Base-by-base conservation (phyloP, 352 stramenopile species). In the Blastocystis sp. region DNA sequence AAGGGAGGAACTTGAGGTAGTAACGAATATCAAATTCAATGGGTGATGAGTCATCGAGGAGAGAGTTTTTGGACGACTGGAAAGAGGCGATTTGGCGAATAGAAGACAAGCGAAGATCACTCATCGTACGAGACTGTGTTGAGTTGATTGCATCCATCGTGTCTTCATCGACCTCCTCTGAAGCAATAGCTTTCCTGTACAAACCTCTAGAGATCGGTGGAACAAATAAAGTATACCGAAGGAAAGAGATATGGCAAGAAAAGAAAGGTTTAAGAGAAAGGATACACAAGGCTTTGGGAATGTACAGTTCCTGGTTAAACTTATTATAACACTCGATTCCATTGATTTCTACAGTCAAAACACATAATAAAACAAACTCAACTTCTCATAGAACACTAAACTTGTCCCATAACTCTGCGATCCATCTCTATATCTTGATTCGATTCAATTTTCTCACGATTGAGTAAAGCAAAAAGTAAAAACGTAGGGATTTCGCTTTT, bases 401-500 rank as follows among this genome's bases (percentile, higher is more conserved):
- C 73, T 84, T 3, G 73, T 84, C 15, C 73, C 73, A 45, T 69
- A 84, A 43, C 53, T 84, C 56, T 84, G 73, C 26, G 45, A 66
- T 43, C 73, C 73, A 45, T 84, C 73, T 50, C 73, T 84, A 64
- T 34, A 13, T 54, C 2, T 68, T n/a, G 62, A 66, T 29, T 13
- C 34, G 20, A 47, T 23, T 7, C 53, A 45, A 39, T 6, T 18
- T n/a, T 23, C 13, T 20, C 53, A 84, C 73, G 73, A 84, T 66
- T 84, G 73, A 6, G 73, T 84, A 43, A 84, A 84, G 55, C 73
- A 84, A 34, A 84, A 84, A 11, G 73, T 84, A 64, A 84, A 84
- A 7, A 84, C 29, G 53, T 84, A 84, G 39, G 73, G 73, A 20
- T 84, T 84, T 39, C 73, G 34, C 20, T 53, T 23, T 15, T 84